phyloP scores from a whole-genome alignment of 768 basidiomycete genomes.

The Lentinula lateritia region DNA sequence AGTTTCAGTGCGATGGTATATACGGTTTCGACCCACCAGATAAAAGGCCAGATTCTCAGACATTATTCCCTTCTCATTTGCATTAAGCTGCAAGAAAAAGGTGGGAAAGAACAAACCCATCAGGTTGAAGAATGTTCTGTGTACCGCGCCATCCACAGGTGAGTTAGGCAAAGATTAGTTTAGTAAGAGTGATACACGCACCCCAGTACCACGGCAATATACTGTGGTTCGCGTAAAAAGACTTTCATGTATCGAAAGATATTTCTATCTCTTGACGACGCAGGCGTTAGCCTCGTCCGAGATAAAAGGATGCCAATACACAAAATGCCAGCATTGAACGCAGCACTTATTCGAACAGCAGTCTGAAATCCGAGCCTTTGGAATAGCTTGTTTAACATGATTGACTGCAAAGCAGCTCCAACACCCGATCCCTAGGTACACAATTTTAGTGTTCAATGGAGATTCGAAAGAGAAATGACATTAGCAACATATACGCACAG shows the following conservation, averaged over 20 bases:
- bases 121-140: slow-evolving; percentile 8
- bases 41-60: slow-evolving; percentile 30
- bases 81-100: slow-evolving; percentile 34
- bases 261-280: neutral
- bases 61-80: slow-evolving; percentile 23
- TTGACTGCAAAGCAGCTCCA: slow-evolving; percentile 41
- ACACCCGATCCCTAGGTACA: slow-evolving; percentile 6
- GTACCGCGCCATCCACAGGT: no score
- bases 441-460: neutral
- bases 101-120: slow-evolving; percentile 24
- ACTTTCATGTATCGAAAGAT: neutral
- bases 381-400: slow-evolving; percentile 48
- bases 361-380: slow-evolving; percentile 29
- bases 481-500: slow-evolving; percentile 22
- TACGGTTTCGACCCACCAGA: slow-evolving; percentile 18
- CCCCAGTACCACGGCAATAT: neutral
- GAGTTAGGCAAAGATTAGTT: no score
- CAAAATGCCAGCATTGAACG: neutral
- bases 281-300: neutral
- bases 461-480: neutral
- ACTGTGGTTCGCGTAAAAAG: neutral
- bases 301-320: neutral
- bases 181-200: neutral
- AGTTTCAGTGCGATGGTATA: neutral
- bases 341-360: neutral